Conservation (phyloP, 169 alveolate species). For the Theileria sp. region DNA sequence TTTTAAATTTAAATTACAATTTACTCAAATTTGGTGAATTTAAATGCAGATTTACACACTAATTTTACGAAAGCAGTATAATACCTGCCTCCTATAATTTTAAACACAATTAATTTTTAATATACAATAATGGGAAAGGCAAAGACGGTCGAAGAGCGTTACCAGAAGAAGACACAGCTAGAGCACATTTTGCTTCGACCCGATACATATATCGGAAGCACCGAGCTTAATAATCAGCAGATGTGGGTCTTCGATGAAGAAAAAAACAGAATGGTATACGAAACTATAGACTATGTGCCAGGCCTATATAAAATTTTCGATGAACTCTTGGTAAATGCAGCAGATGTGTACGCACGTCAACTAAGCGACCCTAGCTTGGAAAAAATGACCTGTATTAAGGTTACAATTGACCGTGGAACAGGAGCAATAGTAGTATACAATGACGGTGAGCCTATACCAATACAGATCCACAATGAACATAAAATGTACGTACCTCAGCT, state of each 20-base stretch:
- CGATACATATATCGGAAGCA: conserved; percentile 97
- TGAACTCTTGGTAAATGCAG: conserved; percentile 99
- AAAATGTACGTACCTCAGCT: conserved; percentile 97
- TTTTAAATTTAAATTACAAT: too few relatives aligned
- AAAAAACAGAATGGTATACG: conserved; percentile 83
- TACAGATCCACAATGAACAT: conserved; percentile 94
- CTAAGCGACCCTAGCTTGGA: conserved; percentile 68
- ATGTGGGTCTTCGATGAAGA: conserved; percentile 94
- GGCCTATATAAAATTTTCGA: conserved; percentile 98
- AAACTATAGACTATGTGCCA: conserved; percentile 89
- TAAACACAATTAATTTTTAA: too few relatives aligned
- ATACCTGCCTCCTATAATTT: background rate
- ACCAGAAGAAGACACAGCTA: conserved; percentile 94
- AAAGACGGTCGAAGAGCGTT: conserved; percentile 94
- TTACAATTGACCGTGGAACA: conserved; percentile 72
- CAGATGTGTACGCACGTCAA: conserved; percentile 94
- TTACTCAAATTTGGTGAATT: background rate
- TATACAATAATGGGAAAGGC: conserved; percentile 61
- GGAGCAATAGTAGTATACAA: conserved; percentile 76
- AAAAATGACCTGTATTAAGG: conserved; percentile 82
- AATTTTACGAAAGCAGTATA: background rate
- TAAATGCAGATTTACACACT: background rate
- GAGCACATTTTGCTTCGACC: conserved; percentile 98
- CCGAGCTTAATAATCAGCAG: conserved; percentile 86
- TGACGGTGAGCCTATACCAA: conserved; percentile 84